Base-by-base conservation (phyloP, 805 yeast genomes). In the Nakazawaea pomicola region DNA sequence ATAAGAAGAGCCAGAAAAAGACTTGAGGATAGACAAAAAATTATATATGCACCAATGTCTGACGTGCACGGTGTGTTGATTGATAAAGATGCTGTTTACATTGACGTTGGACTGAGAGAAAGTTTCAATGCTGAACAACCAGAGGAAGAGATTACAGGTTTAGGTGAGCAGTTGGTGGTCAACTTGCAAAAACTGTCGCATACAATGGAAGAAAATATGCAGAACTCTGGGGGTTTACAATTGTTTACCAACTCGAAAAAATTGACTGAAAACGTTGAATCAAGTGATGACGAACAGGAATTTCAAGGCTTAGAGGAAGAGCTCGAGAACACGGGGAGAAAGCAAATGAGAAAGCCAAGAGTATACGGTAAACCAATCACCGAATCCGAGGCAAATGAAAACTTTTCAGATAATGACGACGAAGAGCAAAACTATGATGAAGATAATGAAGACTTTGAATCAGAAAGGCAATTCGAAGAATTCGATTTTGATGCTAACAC, bases 41-140 rank as follows among this genome's bases (percentile, higher is more conserved):
- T 88, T 50, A 88, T 93, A 2, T 93, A 95, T 61, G 99, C 99
- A 0, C 99, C 99, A 37, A 93, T 93, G 99, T 86, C 97, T 35
- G 98, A 93, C 62, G 96, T 93, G n/a, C 97, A 97, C 43, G 99
- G 99, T 60, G 95, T 93, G 28, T 69, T 93, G 49, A 88, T 93
- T 46, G 99, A 93, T 65, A 90, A 84, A 57, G 99, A 93, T 67
- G 96, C 99, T 7, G 99, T 93, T 2, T 93, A 90, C 54, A 87
- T 93, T 46, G 97, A 85, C 53, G 78, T 85, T 7, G 89, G 88
- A 1, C 46, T 41, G 14, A 58, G 56, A 40, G 55, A 45, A 34
- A 41, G 41, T 24, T 38, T 40, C 29, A 40, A 46, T 11, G 59
- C 56, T 0, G 61, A 53, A 9, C 60, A 54, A 37, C 58, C 59